Evolutionary conservation across 305 asterid species (phyloP), one percentile per base, ranked within the genome.

Genomic region (Striga hermonthica): DNA sequence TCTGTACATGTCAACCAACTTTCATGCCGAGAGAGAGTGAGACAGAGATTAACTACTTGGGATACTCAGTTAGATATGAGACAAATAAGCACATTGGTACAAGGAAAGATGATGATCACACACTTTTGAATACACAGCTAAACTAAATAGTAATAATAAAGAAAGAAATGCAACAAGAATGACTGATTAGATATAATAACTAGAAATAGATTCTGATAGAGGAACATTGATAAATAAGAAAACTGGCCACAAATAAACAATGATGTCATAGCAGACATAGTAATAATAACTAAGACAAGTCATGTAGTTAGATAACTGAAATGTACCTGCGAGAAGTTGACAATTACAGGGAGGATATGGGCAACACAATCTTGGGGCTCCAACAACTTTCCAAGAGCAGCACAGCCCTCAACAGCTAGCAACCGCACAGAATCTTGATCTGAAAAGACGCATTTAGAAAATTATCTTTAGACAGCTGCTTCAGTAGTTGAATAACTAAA

Each of bases 391-490:
- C 96, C 97, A 70, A 91, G 90, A 73, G 97, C 91, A 43, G 96
- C 97, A 75, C 96, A 91, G 41, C 95, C 88, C 76, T 91, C 95
- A 45, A 90, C 97, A 72, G 96, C 97, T 63, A 90, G 83, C 67
- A 90, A 77, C 4, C 97, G 96, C 65, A 90, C 97, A 60, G 96
- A 90, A 79, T 90, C 97, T 80, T 90, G 97, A 86, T 90, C 97
- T 90, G 86, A 9, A 75, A 68, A 39, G 38, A 50, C 65, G 57
- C 45, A 61, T 55, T 62, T 31, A 60, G 10, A 43, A 48, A 60
- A 49, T 60, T 38, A 41, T 43, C 41, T 47, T 59, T 31, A 44
- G 44, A 22, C 31, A 22, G 2, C 31, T 54, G 37, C 44, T 4
- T 56, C 50, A 35, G 22, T 4, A 62, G 37, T 53, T 58, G 48